phyloP scores from a whole-genome alignment of 306 rosid genomes.

The Glycine soja region DNA sequence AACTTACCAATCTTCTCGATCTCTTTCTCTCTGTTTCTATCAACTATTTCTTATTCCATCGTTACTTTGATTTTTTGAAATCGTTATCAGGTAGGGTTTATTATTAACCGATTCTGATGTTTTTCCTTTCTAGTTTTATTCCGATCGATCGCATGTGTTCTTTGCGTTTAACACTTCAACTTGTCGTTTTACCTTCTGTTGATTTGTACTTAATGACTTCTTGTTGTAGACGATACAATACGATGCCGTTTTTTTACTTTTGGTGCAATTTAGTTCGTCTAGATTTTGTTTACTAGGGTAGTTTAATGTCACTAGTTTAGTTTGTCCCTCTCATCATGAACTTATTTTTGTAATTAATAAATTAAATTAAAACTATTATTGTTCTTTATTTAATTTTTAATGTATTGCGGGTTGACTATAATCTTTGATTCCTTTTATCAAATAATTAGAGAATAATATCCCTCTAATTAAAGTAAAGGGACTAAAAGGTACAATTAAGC shows the following conservation, averaged over 20 bases:
- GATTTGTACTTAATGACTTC: not conserved
- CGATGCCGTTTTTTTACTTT: conserved; percentile 29
- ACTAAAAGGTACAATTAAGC: not conserved
- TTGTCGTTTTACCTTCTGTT: conserved; percentile 20
- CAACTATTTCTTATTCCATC: not conserved
- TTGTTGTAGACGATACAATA: conserved; percentile 1
- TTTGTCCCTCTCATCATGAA: not conserved
- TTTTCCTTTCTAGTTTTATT: not conserved
- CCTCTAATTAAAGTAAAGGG: not conserved
- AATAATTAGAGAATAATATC: not conserved
- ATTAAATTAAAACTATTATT: not conserved
- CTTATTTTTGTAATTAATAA: not conserved
- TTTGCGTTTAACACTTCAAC: not conserved
- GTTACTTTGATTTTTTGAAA: not conserved
- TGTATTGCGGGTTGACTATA: not conserved
- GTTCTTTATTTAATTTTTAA: not conserved
- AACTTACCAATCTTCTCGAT: conserved; percentile 24
- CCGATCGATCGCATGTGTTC: not conserved
- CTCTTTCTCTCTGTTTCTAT: not conserved
- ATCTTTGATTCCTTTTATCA: not conserved
- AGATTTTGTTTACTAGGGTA: conserved; percentile 18
- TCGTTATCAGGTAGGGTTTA: not conserved
- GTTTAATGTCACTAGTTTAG: not conserved
- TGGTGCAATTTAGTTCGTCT: not conserved
- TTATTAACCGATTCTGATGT: not conserved